A percentile compares a stretch with the other conserved stretches of the same genome.
phyloP scores from a whole-genome alignment of 805 yeast species.

The Metschnikowia henanensis region DNA sequence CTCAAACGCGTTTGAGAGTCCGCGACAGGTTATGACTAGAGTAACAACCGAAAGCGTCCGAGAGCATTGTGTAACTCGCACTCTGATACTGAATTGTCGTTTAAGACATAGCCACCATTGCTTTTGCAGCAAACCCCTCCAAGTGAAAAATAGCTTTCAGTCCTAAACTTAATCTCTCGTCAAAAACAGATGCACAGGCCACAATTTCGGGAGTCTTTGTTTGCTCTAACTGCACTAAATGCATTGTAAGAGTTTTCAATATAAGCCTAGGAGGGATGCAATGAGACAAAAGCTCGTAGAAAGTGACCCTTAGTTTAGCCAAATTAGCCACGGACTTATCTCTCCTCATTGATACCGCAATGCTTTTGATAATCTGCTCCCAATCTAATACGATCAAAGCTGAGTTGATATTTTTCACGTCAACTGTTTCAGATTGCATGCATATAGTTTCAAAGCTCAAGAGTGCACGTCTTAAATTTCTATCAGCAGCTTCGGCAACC shows the following conservation, averaged over 20 bases:
- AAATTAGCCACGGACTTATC: constrained; percentile 64
- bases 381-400: constrained; percentile 77
- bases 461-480: constrained; percentile 78
- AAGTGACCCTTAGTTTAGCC: constrained; percentile 60
- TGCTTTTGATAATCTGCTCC: constrained; percentile 72
- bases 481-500: constrained; percentile 55
- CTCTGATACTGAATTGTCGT: too few relatives aligned
- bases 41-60: neutral
- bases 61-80: too few relatives aligned
- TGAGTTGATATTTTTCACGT: constrained; percentile 25
- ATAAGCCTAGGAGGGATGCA: constrained; percentile 90
- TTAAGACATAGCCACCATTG: constrained; percentile 57
- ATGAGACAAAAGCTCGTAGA: constrained; percentile 87
- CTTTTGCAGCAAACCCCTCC: constrained; percentile 90
- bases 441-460: constrained; percentile 80
- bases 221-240: constrained; percentile 36
- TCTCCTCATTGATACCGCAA: constrained; percentile 59
- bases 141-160: constrained; percentile 89
- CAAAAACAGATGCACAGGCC: constrained; percentile 64
- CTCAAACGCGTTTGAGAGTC: too few relatives aligned
- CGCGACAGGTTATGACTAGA: too few relatives aligned
- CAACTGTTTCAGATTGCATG: constrained; percentile 60
- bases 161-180: constrained; percentile 85
- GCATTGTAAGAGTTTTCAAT: constrained; percentile 55
- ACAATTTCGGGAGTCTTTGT: constrained; percentile 48